Evolutionary conservation across 2,329 filamentous ascomycete species (phyloP).

Genomic region (Alternaria atra): DNA sequence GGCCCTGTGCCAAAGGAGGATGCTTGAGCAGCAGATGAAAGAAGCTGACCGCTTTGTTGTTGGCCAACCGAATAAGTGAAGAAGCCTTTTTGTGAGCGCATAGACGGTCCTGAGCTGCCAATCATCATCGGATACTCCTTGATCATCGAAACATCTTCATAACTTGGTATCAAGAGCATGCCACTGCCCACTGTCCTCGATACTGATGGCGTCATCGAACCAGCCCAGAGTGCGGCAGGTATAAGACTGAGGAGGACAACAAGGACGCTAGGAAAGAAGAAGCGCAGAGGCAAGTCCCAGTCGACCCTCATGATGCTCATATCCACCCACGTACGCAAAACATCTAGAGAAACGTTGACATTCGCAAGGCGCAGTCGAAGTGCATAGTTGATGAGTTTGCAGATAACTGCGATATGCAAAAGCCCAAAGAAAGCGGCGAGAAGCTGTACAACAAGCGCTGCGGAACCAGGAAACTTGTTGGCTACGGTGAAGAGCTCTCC

Average conservation of each 20-base stretch:
- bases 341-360: constrained; percentile 37
- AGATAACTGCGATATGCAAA: constrained; percentile 38
- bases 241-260: constrained; percentile 37
- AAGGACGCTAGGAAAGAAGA: constrained; percentile 37
- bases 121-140: constrained; percentile 41
- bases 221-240: constrained; percentile 41
- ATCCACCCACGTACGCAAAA: constrained; percentile 40
- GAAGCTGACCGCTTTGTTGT: constrained; percentile 34
- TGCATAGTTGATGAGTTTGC: constrained; percentile 42
- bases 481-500: constrained; percentile 30
- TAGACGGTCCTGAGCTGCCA: constrained; percentile 32
- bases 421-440: constrained; percentile 40
- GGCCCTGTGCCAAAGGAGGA: constrained; percentile 26
- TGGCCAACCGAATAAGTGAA: constrained; percentile 41
- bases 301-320: constrained; percentile 36
- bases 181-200: constrained; percentile 23
- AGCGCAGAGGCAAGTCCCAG: constrained; percentile 41
- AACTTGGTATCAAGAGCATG: constrained; percentile 34
- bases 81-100: constrained; percentile 34
- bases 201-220: constrained; percentile 40
- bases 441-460: constrained; percentile 36
- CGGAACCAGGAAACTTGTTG: constrained; percentile 33
- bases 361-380: constrained; percentile 33
- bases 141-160: constrained; percentile 36
- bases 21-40: constrained; percentile 35